phyloP scores from a whole-genome alignment of 2,329 filamentous ascomycete species.

The Sporothrix humicola region DNA sequence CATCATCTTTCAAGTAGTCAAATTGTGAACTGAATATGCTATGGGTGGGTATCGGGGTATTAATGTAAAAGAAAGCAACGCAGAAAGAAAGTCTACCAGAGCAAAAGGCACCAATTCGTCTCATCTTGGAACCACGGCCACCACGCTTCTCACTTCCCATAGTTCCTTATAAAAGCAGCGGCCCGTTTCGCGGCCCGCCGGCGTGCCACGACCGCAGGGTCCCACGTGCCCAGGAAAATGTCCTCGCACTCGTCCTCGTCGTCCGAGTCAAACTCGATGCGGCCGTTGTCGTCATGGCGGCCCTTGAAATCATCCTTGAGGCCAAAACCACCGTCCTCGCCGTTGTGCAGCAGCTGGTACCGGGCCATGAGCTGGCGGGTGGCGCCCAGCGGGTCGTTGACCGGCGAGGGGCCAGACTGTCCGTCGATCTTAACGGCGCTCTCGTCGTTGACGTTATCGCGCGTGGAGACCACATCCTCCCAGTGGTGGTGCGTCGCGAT shows the following conservation, averaged over 20 bases:
- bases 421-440: not conserved
- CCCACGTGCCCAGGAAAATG: conserved; percentile 67
- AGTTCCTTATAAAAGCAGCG: too few species aligned
- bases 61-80: conserved; percentile 14
- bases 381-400: not conserved
- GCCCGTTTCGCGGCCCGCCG: conserved; percentile 51
- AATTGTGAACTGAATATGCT: not conserved
- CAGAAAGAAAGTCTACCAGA: not conserved
- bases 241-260: conserved; percentile 72
- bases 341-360: not conserved
- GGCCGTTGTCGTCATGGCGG: not conserved
- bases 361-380: not conserved
- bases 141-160: not conserved
- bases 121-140: not conserved
- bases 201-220: conserved; percentile 57
- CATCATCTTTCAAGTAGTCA: not conserved
- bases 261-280: conserved; percentile 64
- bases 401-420: not conserved
- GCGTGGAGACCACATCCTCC: conserved; percentile 51
- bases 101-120: not conserved
- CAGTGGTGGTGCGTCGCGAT: conserved; percentile 60
- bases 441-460: conserved; percentile 28
- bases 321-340: not conserved
- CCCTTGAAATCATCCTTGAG: conserved; percentile 28
- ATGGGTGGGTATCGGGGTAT: conserved; percentile 25